Evolutionary conservation across 2,329 filamentous ascomycete genomes (phyloP).

Genomic region (Scedosporium apiospermum): DNA sequence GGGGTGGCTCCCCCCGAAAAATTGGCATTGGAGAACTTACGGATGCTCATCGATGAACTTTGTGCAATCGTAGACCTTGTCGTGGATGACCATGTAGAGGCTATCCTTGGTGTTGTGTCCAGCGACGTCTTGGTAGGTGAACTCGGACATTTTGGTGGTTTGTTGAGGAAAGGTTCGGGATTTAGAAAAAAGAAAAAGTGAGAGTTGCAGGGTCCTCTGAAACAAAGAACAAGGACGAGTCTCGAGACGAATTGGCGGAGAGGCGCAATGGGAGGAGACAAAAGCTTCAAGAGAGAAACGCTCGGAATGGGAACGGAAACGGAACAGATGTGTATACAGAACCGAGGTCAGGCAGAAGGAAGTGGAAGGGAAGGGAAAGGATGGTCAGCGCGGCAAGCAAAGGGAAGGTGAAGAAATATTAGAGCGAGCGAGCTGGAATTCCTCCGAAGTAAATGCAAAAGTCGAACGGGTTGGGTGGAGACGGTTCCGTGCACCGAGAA

Average conservation of each 20-base stretch:
- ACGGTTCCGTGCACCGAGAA: slow-evolving; percentile 3
- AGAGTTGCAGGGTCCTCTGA: neutral
- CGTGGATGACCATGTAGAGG: slow-evolving; percentile 82
- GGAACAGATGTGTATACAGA: neutral
- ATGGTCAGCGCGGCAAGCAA: neutral
- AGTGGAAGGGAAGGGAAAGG: neutral
- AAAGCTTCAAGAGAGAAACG: slow-evolving; percentile 5
- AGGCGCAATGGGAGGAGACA: neutral
- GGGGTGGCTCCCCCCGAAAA: neutral
- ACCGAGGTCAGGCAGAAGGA: neutral
- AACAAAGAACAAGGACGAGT: neutral
- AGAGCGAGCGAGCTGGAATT: slow-evolving; percentile 3
- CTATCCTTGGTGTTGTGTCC: slow-evolving; percentile 92
- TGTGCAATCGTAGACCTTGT: slow-evolving; percentile 87
- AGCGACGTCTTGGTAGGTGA: slow-evolving; percentile 73
- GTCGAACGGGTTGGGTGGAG: slow-evolving; percentile 6
- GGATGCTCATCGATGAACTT: slow-evolving; percentile 97
- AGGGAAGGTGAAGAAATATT: slow-evolving; percentile 2
- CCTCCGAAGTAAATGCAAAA: slow-evolving; percentile 2
- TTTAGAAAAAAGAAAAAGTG: no score
- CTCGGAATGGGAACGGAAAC: slow-evolving; percentile 8
- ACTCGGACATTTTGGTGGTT: slow-evolving; percentile 32
- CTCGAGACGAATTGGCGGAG: neutral
- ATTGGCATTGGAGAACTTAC: slow-evolving; percentile 54
- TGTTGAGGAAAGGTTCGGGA: slow-evolving; percentile 7